Evolutionary conservation across 2,329 filamentous ascomycete genomes (phyloP).

Genomic region (Calonectria leucothoes): DNA sequence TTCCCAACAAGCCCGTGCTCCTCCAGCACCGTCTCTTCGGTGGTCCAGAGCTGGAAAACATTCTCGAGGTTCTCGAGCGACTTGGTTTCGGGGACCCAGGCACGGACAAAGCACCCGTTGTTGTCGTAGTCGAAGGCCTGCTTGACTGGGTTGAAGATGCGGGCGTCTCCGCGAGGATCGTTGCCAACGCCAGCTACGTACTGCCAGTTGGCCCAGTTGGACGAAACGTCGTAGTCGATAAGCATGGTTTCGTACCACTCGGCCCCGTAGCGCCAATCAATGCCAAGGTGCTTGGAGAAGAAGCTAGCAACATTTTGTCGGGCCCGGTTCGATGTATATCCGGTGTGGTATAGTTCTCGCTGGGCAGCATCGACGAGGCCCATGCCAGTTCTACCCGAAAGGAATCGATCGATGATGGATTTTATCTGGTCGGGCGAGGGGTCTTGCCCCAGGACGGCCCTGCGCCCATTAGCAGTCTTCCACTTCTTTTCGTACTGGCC

Average conservation of each 20-base stretch:
- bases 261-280: slow-evolving; percentile 85
- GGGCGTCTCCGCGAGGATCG: slow-evolving; percentile 76
- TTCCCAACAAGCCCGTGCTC: slow-evolving; percentile 66
- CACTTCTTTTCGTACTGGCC: slow-evolving; percentile 57
- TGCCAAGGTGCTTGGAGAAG: slow-evolving; percentile 76
- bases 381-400: slow-evolving; percentile 77
- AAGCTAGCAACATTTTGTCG: slow-evolving; percentile 83
- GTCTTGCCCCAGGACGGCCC: slow-evolving; percentile 49
- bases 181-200: slow-evolving; percentile 85
- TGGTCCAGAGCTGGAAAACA: slow-evolving; percentile 78
- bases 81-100: slow-evolving; percentile 78
- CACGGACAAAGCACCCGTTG: slow-evolving; percentile 75
- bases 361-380: slow-evolving; percentile 83
- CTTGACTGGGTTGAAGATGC: slow-evolving; percentile 87
- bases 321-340: slow-evolving; percentile 82
- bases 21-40: slow-evolving; percentile 68
- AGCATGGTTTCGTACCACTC: slow-evolving; percentile 85
- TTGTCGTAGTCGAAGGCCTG: slow-evolving; percentile 83
- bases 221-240: slow-evolving; percentile 80
- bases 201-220: slow-evolving; percentile 88
- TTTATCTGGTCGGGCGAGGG: slow-evolving; percentile 57
- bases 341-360: slow-evolving; percentile 79
- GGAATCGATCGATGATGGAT: slow-evolving; percentile 67
- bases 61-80: slow-evolving; percentile 64
- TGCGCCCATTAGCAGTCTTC: slow-evolving; percentile 56